Evolutionary conservation across 2,329 filamentous ascomycete genomes (phyloP), one percentile per base, ranked within the genome.

Genomic region (Lasiodiplodia sp.): DNA sequence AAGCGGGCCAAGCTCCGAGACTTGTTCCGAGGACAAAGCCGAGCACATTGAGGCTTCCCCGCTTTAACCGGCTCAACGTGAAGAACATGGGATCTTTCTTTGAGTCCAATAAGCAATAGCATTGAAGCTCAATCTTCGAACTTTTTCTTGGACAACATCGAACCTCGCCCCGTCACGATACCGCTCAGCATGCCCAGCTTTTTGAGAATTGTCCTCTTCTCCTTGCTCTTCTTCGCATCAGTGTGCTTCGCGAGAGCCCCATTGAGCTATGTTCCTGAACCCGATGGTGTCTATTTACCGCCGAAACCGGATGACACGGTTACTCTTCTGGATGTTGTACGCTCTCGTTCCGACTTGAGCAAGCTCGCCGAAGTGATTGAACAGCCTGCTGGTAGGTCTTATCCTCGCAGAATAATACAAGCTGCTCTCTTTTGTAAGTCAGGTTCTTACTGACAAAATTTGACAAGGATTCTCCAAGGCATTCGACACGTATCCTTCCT

Each of bases 281-380:
- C 57, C 1, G 40, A 47, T 1, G 57, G n/a, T 4, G 1, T 62
- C 23, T 49, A 62, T 23, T 47, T 25, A 1, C 25, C 40, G 4
- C 1, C 16, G 12, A 62, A 34, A 4, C 16, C 57, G 18, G 38
- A 62, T 10, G 16, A 6, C 14, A 18, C 6, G 1, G 23, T 49
- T 12, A 62, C 38, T 2, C 12, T 62, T 16, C 23, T 49, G 23
- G 57, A 62, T 7, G 4, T 62, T 40, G 31, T 62, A 7, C 25
- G 6, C 14, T 62, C 57, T 10, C 57, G 57, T n/a, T 6, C 40
- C 14, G 57, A 62, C 16, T 31, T 49, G 40, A 62, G 57, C 57
- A 47, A 49, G 21, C 18, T 62, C 23, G 57, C 57, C 2, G 3
- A 31, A 31, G 8, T 18, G 12, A 31, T 62, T 44, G 56, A 60